phyloP scores from a whole-genome alignment of 805 yeast species.

The fission yeast (Schizosaccharomyces pombe) region DNA sequence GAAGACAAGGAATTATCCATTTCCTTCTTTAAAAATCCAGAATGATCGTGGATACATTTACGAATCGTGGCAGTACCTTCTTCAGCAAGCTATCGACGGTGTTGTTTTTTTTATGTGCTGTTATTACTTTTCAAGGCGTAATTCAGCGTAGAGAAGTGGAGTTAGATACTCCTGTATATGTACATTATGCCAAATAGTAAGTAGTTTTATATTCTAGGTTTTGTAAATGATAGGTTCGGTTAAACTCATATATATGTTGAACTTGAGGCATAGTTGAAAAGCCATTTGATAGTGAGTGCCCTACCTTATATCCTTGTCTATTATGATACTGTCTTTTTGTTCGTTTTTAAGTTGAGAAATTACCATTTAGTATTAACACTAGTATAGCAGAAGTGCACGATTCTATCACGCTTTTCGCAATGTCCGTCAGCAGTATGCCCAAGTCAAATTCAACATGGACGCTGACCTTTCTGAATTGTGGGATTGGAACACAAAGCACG shows the following conservation, averaged over 20 bases:
- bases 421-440: slow-evolving; percentile 38
- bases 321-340: too few species aligned
- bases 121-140: not conserved
- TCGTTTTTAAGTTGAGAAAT: too few species aligned
- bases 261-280: too few species aligned
- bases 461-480: slow-evolving; percentile 55
- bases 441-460: slow-evolving; percentile 46
- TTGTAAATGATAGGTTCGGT: too few species aligned
- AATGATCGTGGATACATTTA: not conserved
- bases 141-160: not conserved
- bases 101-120: not conserved
- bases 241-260: too few species aligned
- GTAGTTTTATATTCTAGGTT: too few species aligned
- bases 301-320: too few species aligned
- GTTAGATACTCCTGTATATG: not conserved
- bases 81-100: not conserved
- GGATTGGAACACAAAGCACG: slow-evolving; percentile 93
- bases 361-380: too few species aligned
- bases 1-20: too few species aligned
- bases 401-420: not conserved
- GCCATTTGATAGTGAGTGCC: too few species aligned
- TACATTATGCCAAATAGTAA: not conserved
- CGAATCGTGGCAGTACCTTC: not conserved
- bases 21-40: not conserved
- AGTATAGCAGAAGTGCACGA: not conserved